Conservation (phyloP, 371 early-diverging fungal species). For the Mortierella sp. region DNA sequence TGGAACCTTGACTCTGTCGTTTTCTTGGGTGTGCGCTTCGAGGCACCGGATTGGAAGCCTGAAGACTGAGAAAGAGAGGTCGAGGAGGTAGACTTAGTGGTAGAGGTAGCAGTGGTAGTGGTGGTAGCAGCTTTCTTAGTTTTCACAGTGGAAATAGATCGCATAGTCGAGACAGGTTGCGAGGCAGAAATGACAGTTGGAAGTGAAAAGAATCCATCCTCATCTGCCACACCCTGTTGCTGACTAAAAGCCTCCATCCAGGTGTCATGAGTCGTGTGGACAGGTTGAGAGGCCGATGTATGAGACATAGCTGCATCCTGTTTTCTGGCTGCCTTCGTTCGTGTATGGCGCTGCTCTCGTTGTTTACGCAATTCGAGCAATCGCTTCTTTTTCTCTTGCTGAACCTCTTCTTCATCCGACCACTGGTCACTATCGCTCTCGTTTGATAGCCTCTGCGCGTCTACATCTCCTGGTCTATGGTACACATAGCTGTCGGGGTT, state of each 20-base stretch:
- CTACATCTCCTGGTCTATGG: neutral
- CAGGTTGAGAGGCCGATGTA: constrained; percentile 38
- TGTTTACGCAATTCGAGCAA: constrained; percentile 17
- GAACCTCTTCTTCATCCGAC: constrained; percentile 10
- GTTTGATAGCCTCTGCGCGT: neutral
- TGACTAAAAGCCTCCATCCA: neutral
- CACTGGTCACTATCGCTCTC: constrained; percentile 7
- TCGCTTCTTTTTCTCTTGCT: constrained; percentile 17
- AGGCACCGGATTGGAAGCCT: neutral
- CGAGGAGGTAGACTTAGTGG: neutral
- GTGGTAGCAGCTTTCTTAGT: neutral
- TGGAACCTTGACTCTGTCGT: neutral
- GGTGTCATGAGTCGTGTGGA: neutral
- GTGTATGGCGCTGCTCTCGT: constrained; percentile 25
- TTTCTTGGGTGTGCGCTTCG: neutral
- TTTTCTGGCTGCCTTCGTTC: neutral
- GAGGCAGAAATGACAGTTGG: constrained; percentile 42
- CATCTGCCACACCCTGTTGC: constrained; percentile 17
- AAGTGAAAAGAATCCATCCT: constrained; percentile 29
- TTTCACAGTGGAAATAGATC: neutral
- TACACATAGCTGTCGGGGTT: constrained; percentile 15
- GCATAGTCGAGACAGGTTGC: neutral
- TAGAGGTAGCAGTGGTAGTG: neutral
- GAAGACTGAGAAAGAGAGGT: neutral
- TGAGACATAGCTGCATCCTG: constrained; percentile 16